These are phyloP conservation scores for Cystobasidium tubakii DNA, from an alignment of 768 basidiomycete species.

Conservation along the genomic window DNA sequence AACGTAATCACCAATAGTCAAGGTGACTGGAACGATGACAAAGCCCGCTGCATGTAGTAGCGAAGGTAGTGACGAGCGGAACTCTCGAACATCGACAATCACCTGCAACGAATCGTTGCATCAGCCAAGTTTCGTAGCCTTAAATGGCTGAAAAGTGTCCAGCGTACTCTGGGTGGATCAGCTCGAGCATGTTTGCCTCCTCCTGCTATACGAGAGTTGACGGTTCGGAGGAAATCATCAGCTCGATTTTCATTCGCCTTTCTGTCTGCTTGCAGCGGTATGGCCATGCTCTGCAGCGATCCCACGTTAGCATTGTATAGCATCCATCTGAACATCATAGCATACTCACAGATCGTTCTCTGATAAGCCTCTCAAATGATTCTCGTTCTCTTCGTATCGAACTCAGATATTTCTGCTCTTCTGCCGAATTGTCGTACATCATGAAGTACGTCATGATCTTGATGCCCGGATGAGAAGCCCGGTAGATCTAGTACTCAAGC, in stretches of 20 bases:
- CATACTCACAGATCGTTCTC: constrained; percentile 73
- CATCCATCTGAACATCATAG: background rate
- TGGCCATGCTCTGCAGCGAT: constrained; percentile 67
- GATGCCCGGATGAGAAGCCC: constrained; percentile 72
- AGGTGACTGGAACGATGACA: constrained; percentile 77
- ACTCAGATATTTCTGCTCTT: constrained; percentile 91
- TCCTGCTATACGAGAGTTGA: constrained; percentile 78
- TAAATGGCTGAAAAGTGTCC: background rate
- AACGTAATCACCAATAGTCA: constrained; percentile 94
- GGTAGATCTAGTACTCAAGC: constrained; percentile 64
- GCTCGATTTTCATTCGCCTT: constrained; percentile 52
- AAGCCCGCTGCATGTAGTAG: constrained; percentile 75
- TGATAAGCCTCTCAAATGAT: constrained; percentile 83
- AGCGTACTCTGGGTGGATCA: constrained; percentile 56
- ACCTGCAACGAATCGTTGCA: constrained; percentile 55
- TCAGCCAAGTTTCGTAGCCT: background rate
- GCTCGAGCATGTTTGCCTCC: constrained; percentile 64
- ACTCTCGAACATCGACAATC: constrained; percentile 94
- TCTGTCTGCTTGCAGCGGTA: constrained; percentile 60
- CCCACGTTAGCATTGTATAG: background rate
- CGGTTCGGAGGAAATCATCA: constrained; percentile 62
- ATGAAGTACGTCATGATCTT: constrained; percentile 88
- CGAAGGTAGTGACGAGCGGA: constrained; percentile 83
- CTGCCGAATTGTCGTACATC: constrained; percentile 85
- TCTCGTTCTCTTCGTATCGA: constrained; percentile 86